phyloP scores from a whole-genome alignment of 164 flowering plant species.

The Echeveria elegans region DNA sequence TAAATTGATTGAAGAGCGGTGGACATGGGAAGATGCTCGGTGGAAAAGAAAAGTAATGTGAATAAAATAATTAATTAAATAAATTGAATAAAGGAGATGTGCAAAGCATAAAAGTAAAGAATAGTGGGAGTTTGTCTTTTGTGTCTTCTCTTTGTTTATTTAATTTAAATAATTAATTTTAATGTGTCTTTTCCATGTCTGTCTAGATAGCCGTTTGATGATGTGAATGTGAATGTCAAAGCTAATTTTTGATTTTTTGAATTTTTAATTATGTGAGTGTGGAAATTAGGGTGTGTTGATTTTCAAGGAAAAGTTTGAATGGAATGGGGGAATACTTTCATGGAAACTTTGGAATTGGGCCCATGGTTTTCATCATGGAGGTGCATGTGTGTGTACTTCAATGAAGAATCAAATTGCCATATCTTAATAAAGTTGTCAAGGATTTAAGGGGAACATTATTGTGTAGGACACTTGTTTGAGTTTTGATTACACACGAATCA shows the following conservation, averaged over 20 bases:
- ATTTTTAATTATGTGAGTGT: neutral
- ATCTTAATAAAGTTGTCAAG: neutral
- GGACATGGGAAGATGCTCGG: slow-evolving; percentile 6
- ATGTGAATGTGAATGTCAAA: neutral
- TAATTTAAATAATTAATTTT: neutral
- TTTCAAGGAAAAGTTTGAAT: neutral
- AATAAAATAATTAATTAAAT: neutral
- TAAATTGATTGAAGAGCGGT: slow-evolving; percentile 2
- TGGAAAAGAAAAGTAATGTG: neutral
- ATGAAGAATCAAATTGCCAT: neutral
- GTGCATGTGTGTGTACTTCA: neutral
- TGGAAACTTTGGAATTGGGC: neutral
- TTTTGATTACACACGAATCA: neutral
- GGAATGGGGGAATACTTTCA: neutral
- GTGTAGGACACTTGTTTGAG: neutral
- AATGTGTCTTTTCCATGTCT: too few relatives aligned
- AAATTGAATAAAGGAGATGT: neutral
- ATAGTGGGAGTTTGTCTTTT: neutral
- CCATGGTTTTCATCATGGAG: neutral
- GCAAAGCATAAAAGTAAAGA: neutral
- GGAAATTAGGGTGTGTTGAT: neutral
- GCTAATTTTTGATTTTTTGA: neutral
- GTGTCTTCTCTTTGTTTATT: neutral
- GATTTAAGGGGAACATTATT: slow-evolving; percentile 5
- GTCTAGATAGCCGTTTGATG: neutral